phyloP scores from a whole-genome alignment of 1,284 basidiomycete species.

The Boletus putidus region DNA sequence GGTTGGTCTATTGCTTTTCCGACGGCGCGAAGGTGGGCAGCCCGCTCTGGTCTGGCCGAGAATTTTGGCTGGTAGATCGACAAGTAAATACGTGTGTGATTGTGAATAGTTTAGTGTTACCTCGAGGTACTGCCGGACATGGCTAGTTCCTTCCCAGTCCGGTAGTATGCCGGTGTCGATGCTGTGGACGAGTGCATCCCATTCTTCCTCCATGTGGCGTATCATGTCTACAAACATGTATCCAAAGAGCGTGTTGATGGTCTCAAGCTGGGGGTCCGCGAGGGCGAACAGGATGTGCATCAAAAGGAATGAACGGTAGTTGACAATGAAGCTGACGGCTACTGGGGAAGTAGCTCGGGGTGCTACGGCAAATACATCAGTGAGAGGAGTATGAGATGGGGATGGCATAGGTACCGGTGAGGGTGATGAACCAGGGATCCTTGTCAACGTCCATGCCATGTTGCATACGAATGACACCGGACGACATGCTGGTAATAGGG shows the following conservation, averaged over 20 bases:
- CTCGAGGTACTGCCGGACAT: conserved; percentile 25
- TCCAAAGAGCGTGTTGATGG: conserved; percentile 22
- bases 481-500: conserved; percentile 20
- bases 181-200: conserved; percentile 20
- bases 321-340: conserved; percentile 19
- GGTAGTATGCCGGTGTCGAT: conserved; percentile 25
- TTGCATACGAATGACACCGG: conserved; percentile 25
- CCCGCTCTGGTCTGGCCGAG: conserved; percentile 14
- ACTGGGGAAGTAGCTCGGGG: conserved; percentile 25
- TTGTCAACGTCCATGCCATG: conserved; percentile 14
- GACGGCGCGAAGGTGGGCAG: conserved; percentile 16
- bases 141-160: conserved; percentile 19
- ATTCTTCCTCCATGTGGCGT: conserved; percentile 27
- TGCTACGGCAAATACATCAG: conserved; percentile 11
- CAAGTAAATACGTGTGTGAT: background rate
- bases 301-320: conserved; percentile 27
- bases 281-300: conserved; percentile 25
- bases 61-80: conserved; percentile 16
- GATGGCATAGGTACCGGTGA: conserved; percentile 12
- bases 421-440: conserved; percentile 16
- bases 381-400: background rate
- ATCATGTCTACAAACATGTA: conserved; percentile 26
- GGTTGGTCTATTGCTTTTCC: conserved; percentile 13
- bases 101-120: conserved; percentile 1
- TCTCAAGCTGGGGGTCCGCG: conserved; percentile 22